Base-by-base conservation (phyloP, 495 filamentous ascomycete genomes). In the Lepraria neglecta region DNA sequence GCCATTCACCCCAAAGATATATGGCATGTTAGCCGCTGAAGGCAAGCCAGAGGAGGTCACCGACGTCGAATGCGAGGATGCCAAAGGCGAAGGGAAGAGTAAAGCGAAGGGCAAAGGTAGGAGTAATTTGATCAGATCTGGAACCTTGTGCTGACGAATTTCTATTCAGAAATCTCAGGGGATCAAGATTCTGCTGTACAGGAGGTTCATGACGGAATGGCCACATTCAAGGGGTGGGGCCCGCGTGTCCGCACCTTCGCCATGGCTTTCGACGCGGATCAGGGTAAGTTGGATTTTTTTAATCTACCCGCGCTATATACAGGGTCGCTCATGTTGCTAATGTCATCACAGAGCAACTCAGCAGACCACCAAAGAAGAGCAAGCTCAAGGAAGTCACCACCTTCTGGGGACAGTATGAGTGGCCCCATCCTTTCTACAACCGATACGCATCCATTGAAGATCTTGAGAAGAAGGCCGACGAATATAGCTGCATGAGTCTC, bases 181-280 rank as follows among this genome's bases (percentile, higher is more conserved):
- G 40, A 38, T 15, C 51, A 56, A 44, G 33, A 48, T 2, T 42
- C 45, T 15, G 10, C 28, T 42, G 43, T 31, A 28, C 56, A 38
- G 14, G 56, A 50, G 15, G 51, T 67, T 12, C 45, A 65, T 48
- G 65, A 79, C 53, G 77, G 77, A 10, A 72, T 82, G 65, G 69
- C 72, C 50, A 75, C 80, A 4, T 80, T 81, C 61, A 58, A 71
- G 45, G 76, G 75, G 31, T 82, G 80, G 63, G 81, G 78, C 14
- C 66, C 68, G 1, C 68, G 76, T 27, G 82, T 85, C 35, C 67
- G 61, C 7, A 75, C 72, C 50, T 80, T 82, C 63, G 82, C 76
- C 2, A 75, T 86, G 67, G 76, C 76, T 17, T 80, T 84, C 57
- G 82, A 84, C 48, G 72, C 84, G 3, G 74, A 77, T 42, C 75